Conservation (phyloP, 495 filamentous ascomycete genomes). For the Filosporella fistucella region DNA sequence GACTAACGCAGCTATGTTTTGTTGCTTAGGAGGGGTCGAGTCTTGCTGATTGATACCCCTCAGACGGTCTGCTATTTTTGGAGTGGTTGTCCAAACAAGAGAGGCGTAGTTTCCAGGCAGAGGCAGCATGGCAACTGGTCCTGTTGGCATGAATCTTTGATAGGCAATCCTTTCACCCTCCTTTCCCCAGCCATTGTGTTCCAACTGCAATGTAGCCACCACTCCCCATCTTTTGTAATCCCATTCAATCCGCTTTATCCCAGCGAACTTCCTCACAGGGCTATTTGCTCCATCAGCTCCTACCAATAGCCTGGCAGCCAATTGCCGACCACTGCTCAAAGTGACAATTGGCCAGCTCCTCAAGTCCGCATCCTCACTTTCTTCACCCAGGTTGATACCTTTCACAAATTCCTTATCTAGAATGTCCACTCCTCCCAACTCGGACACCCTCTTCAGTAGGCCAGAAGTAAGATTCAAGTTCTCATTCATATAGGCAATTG, state of each 20-base stretch:
- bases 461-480: conserved; percentile 82
- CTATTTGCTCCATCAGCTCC: conserved; percentile 94
- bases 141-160: conserved; percentile 90
- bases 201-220: conserved; percentile 79
- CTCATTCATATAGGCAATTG: conserved; percentile 95
- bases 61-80: conserved; percentile 69
- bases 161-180: conserved; percentile 69
- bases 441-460: conserved; percentile 63
- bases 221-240: conserved; percentile 89
- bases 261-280: conserved; percentile 85
- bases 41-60: conserved; percentile 67
- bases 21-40: too few relatives aligned
- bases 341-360: conserved; percentile 82
- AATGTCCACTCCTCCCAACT: conserved; percentile 61
- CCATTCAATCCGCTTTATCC: conserved; percentile 82
- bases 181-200: conserved; percentile 49
- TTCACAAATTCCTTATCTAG: conserved; percentile 74
- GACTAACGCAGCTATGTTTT: too few relatives aligned
- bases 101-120: conserved; percentile 77
- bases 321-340: conserved; percentile 51
- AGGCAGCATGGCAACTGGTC: conserved; percentile 86
- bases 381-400: conserved; percentile 68
- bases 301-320: conserved; percentile 80
- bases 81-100: conserved; percentile 90
- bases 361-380: conserved; percentile 67